Evolutionary conservation across 2,329 filamentous ascomycete species (phyloP), one percentile per base, ranked within the genome.

Genomic region (Ceratocystis harringtonii): DNA sequence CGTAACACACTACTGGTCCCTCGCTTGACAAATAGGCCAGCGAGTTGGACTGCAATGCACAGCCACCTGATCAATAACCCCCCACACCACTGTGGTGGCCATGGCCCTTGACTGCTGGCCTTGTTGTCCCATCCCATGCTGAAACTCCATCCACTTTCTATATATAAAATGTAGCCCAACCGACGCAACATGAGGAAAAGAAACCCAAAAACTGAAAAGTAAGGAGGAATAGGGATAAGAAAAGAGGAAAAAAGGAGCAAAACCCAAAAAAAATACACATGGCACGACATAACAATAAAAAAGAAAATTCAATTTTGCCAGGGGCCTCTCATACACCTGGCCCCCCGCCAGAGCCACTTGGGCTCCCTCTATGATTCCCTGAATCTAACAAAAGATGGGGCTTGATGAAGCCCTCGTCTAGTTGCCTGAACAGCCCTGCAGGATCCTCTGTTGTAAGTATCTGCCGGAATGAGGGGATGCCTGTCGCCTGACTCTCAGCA

Each of bases 401-500:
- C 79, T 97, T 97, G 75, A 97, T 92, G 74, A 91, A 96, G 68
- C 92, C 90, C 75, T 99, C 94, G 74, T 99, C 94, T 68, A 99
- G 78, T 76, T 96, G 92, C 70, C 86, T 86, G 75, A 99, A 95
- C 76, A 95, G 84, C 58, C 88, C 90, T 8, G 89, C 88, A 57
- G 95, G 91, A 73, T 99, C 94, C 62, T 95, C 90, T 0, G 88
- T 83, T 17, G 88, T 89, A 70, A 95, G 85, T 7, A 99, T 78
- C 72, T 92, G 88, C 66, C 86, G 85, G 67, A 96, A 84, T 0
- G 91, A 88, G 36, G 66, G 61, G 17, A 62, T 67, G 12, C 65
- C 61, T 22, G 60, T 62, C 15, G 50, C 43, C 8, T 64, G 61
- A 8, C 17, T 28, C n/a, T 25, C 62, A 7, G 6, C 55, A 30